phyloP scores from a whole-genome alignment of 2,329 filamentous ascomycete species.

The Claviceps sp. region DNA sequence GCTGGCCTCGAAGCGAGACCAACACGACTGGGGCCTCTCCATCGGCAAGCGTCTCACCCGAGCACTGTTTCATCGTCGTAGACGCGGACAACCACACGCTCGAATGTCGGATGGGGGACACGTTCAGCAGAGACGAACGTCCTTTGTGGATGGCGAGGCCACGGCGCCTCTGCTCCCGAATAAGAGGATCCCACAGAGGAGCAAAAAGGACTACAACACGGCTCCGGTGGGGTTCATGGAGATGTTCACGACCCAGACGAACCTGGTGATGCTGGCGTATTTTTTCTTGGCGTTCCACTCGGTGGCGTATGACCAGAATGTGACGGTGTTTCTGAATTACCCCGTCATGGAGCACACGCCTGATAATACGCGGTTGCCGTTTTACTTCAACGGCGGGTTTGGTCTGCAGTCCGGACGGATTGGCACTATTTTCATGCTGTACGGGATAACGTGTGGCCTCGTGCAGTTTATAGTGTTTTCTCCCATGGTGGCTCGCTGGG shows the following conservation, averaged over 20 bases:
- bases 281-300: conserved; percentile 70
- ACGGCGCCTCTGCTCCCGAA: conserved; percentile 39
- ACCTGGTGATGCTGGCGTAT: conserved; percentile 64
- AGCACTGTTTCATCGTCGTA: conserved; percentile 17
- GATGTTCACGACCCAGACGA: conserved; percentile 62
- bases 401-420: conserved; percentile 61
- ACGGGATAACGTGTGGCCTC: conserved; percentile 65
- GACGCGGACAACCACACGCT: too few relatives aligned
- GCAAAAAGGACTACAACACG: conserved; percentile 8
- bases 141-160: conserved; percentile 42
- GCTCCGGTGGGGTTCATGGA: conserved; percentile 35
- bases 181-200: conserved; percentile 15
- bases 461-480: conserved; percentile 84
- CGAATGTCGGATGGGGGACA: not conserved
- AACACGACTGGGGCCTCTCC: conserved; percentile 60
- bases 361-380: conserved; percentile 50
- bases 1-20: conserved; percentile 53
- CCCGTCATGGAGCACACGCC: conserved; percentile 44
- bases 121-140: conserved; percentile 23
- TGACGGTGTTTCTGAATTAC: conserved; percentile 81
- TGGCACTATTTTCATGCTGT: conserved; percentile 73
- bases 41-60: conserved; percentile 53
- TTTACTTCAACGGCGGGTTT: conserved; percentile 75
- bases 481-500: conserved; percentile 55
- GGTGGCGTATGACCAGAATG: conserved; percentile 73